Conservation (phyloP, 495 filamentous ascomycete genomes). For the Daldinia vernicosa region DNA sequence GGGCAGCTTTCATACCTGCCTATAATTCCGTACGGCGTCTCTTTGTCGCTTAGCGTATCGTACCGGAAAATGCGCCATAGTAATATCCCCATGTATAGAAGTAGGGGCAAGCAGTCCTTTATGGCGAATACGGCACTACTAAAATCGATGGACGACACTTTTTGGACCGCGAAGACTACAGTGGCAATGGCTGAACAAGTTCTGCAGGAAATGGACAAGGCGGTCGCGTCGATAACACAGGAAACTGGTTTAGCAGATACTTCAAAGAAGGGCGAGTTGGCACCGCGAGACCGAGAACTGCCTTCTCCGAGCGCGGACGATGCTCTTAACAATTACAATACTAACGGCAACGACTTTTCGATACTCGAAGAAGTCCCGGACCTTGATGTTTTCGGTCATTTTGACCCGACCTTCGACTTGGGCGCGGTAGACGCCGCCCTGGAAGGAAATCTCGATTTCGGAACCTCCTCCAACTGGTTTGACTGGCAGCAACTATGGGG, state of each 20-base stretch:
- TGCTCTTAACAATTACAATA: conserved; percentile 7
- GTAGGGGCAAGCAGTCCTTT: conserved; percentile 68
- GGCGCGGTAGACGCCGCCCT: conserved; percentile 54
- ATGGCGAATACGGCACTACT: conserved; percentile 66
- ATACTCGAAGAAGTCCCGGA: conserved; percentile 48
- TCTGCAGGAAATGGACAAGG: conserved; percentile 52
- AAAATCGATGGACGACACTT: conserved; percentile 63
- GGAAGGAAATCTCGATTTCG: conserved; percentile 53
- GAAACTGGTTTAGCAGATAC: conserved; percentile 37
- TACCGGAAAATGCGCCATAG: conserved; percentile 77
- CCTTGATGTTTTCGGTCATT: conserved; percentile 55
- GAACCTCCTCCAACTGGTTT: conserved; percentile 50
- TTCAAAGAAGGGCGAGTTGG: conserved; percentile 33
- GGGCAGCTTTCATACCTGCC: conserved; percentile 67
- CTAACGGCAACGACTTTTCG: conserved; percentile 38
- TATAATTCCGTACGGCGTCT: conserved; percentile 72
- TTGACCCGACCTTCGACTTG: conserved; percentile 56
- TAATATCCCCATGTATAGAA: conserved; percentile 68
- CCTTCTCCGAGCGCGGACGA: conserved; percentile 12
- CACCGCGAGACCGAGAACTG: conserved; percentile 22
- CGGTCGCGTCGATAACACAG: conserved; percentile 46
- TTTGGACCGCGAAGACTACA: conserved; percentile 58
- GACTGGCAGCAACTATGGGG: conserved; percentile 48
- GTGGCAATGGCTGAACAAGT: conserved; percentile 49
- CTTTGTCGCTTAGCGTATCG: conserved; percentile 72